Conservation (phyloP, 345 rosid species). For the Eucalyptus paniculata region DNA sequence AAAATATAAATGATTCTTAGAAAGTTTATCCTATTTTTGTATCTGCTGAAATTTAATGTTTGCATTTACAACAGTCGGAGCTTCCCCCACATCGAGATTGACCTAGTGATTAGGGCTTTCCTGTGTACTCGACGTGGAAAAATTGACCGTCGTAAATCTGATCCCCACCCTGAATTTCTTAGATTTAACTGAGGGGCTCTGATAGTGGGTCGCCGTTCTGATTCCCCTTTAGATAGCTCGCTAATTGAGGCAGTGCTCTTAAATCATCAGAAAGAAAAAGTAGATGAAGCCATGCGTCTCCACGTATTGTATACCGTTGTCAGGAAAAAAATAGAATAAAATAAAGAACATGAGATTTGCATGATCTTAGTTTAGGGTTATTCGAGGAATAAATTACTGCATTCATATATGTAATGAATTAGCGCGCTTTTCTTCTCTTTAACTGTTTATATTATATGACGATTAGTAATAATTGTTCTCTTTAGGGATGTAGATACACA, state of each 20-base stretch:
- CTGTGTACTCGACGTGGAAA: background rate
- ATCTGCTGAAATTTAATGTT: background rate
- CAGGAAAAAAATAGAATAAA: too few species aligned
- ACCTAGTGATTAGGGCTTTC: too few species aligned
- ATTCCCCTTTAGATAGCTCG: background rate
- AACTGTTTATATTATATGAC: too few species aligned
- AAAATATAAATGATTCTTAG: background rate
- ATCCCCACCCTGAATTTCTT: background rate
- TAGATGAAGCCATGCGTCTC: background rate
- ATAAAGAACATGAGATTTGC: background rate
- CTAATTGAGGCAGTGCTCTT: background rate
- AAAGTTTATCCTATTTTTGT: background rate
- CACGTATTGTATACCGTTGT: background rate
- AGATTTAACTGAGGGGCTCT: background rate
- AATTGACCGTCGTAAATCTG: background rate
- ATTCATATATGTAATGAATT: too few species aligned
- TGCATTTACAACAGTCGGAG: too few species aligned
- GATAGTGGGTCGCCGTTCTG: too few species aligned
- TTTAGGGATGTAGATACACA: too few species aligned
- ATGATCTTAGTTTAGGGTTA: too few species aligned
- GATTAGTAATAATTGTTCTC: too few species aligned
- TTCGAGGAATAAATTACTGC: background rate
- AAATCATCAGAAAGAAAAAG: background rate
- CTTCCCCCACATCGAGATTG: too few species aligned
- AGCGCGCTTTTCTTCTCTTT: too few species aligned